Conservation (phyloP, 345 rosid genomes). For the Brassica napus region Da-Ae NC_063436.1:3423001-3423500, state of each 20-base stretch:
- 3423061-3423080: neutral
- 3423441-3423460: neutral
- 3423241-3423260: slow-evolving; percentile 6
- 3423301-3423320: neutral
- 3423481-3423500: neutral
- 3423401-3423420: neutral
- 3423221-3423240: slow-evolving; percentile 19
- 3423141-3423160: slow-evolving; percentile 1
- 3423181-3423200: slow-evolving; percentile 1
- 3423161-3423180: neutral
- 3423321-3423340: neutral
- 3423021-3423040: neutral
- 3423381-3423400: slow-evolving; percentile 30
- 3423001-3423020: neutral
- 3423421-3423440: neutral
- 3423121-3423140: neutral
- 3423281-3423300: no score
- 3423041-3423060: neutral
- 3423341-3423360: neutral
- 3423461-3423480: neutral
- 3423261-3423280: neutral
- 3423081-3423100: neutral
- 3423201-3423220: neutral
- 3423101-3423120: neutral
- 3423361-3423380: slow-evolving; percentile 37